phyloP scores from a whole-genome alignment of 1,139 yeast genomes.

The Suhomyces atakaporum region DNA sequence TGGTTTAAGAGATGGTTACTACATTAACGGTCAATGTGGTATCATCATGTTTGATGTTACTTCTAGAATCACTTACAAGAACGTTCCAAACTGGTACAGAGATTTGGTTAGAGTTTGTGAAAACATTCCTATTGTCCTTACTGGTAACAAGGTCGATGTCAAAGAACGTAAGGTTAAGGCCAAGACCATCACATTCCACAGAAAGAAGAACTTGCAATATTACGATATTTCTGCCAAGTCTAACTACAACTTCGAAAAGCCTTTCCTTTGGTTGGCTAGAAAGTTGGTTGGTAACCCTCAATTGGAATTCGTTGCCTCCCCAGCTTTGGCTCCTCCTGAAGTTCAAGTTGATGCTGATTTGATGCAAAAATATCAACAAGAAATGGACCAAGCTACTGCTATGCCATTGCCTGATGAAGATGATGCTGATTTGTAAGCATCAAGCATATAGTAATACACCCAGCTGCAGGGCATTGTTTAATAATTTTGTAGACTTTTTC shows the following conservation, averaged over 20 bases:
- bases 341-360: slow-evolving; percentile 94
- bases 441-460: slow-evolving; percentile 7
- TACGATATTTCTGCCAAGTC: slow-evolving; percentile 99
- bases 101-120: slow-evolving; percentile 99
- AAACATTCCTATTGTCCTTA: slow-evolving; percentile 96
- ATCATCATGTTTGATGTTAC: slow-evolving; percentile 99
- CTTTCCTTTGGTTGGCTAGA: slow-evolving; percentile 99
- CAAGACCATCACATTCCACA: slow-evolving; percentile 99
- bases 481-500: no score
- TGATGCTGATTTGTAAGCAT: slow-evolving; percentile 88
- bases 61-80: slow-evolving; percentile 98
- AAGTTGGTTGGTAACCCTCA: slow-evolving; percentile 98
- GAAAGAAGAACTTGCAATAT: slow-evolving; percentile 99
- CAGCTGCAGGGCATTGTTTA: no score
- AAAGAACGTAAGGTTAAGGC: slow-evolving; percentile 99
- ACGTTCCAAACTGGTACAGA: slow-evolving; percentile 99
- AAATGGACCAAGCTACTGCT: slow-evolving; percentile 99
- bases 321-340: slow-evolving; percentile 99
- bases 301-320: slow-evolving; percentile 98
- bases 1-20: slow-evolving; percentile 99
- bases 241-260: slow-evolving; percentile 99
- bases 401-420: slow-evolving; percentile 99
- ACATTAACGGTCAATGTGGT: slow-evolving; percentile 99
- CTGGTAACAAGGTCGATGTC: slow-evolving; percentile 99
- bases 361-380: slow-evolving; percentile 98